A percentile compares a stretch with the other conserved stretches of the same genome.
phyloP scores from a whole-genome alignment of 176 grass and related monocot species.

The Musa beccarii region DNA sequence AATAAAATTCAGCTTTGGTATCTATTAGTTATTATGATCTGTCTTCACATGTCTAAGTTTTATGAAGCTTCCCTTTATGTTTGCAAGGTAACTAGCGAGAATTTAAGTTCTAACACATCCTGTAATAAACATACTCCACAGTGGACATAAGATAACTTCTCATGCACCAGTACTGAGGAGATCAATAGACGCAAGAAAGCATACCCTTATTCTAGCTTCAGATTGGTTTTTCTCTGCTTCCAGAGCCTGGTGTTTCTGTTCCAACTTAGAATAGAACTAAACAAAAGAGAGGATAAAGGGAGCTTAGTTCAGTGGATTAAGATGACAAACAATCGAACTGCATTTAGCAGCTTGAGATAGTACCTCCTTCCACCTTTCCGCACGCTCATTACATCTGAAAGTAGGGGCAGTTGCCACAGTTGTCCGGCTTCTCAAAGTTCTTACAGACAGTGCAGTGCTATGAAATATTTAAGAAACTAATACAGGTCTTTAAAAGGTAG shows the following conservation, averaged over 20 bases:
- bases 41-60: neutral
- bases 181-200: neutral
- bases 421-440: conserved; percentile 19
- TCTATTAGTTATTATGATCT: neutral
- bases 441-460: conserved; percentile 25
- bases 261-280: conserved; percentile 39
- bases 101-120: too few relatives aligned
- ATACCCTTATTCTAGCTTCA: conserved; percentile 35
- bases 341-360: neutral
- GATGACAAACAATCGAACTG: neutral
- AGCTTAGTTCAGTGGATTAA: neutral
- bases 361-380: conserved; percentile 42
- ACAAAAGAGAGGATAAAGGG: conserved; percentile 5
- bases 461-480: conserved; percentile 16
- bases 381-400: conserved; percentile 43
- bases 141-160: neutral
- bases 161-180: neutral
- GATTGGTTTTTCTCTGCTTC: conserved; percentile 38
- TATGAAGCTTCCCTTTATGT: too few relatives aligned
- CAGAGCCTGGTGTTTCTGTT: conserved; percentile 43
- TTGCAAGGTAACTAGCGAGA: too few relatives aligned
- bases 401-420: conserved; percentile 24
- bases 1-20: neutral
- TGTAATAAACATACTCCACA: neutral
- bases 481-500: neutral